Evolutionary conservation across 2,329 filamentous ascomycete genomes (phyloP).

Genomic region (Xylaria sp.): DNA sequence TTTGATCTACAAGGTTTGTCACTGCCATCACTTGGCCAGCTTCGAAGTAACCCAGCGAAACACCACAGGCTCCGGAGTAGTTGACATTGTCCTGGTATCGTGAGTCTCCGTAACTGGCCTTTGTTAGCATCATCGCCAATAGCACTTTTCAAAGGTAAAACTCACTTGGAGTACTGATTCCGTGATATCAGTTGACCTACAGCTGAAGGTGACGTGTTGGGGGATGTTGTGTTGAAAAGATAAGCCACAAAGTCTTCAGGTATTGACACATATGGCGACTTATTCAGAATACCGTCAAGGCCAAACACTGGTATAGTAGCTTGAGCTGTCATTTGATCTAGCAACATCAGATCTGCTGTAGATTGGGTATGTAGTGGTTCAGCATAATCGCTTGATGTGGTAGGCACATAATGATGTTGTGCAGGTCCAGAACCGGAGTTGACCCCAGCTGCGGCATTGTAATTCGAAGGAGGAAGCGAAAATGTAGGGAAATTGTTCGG

Average conservation of each 20-base stretch:
- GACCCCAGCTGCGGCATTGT: constrained; percentile 39
- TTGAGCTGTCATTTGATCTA: constrained; percentile 57
- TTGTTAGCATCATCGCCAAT: constrained; percentile 16
- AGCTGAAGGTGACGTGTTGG: constrained; percentile 44
- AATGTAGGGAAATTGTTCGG: constrained; percentile 60
- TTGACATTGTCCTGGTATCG: constrained; percentile 45
- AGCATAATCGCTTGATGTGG: constrained; percentile 40
- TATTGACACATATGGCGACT: constrained; percentile 78
- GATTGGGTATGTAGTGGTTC: constrained; percentile 41
- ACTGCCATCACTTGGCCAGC: constrained; percentile 78
- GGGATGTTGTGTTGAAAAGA: constrained; percentile 66
- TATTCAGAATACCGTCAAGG: constrained; percentile 68
- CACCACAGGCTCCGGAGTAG: constrained; percentile 45
- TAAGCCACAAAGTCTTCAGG: constrained; percentile 84
- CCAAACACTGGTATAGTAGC: constrained; percentile 83
- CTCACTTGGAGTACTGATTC: constrained; percentile 45
- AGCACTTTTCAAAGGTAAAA: constrained; percentile 10
- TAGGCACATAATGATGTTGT: constrained; percentile 34
- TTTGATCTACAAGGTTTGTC: constrained; percentile 75
- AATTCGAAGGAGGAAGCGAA: constrained; percentile 57
- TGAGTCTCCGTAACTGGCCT: constrained; percentile 48
- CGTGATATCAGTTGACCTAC: constrained; percentile 47
- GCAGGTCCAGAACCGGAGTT: constrained; percentile 33
- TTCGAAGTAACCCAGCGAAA: constrained; percentile 51
- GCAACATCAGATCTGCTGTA: constrained; percentile 51